phyloP scores from a whole-genome alignment of 345 rosid species.

The Carallia pectinifolia region DNA sequence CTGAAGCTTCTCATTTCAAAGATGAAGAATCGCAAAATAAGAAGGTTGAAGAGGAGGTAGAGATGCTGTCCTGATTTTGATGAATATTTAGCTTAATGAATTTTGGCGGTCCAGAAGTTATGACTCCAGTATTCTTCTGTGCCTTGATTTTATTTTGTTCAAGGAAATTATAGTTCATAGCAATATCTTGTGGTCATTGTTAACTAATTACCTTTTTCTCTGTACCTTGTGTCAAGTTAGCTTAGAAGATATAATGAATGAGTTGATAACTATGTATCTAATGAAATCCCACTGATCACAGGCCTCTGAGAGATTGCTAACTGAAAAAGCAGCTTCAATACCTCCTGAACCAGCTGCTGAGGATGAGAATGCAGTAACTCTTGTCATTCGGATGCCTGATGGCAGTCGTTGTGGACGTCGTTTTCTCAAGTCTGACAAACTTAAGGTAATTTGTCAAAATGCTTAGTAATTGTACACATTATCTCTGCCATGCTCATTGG shows the following conservation, averaged over 20 bases:
- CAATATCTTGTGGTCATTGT: no score
- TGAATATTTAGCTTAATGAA: not conserved
- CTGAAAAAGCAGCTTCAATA: slow-evolving; percentile 38
- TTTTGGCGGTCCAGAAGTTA: not conserved
- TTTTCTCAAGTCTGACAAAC: slow-evolving; percentile 76
- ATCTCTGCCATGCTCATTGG: slow-evolving; percentile 12
- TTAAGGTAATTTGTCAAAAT: slow-evolving; percentile 49
- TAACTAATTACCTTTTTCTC: no score
- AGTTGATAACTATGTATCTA: not conserved
- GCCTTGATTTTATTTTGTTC: no score
- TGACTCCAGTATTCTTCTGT: not conserved
- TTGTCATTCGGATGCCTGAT: slow-evolving; percentile 76
- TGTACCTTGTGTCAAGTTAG: no score
- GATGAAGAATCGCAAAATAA: slow-evolving; percentile 27
- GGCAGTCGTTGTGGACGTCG: slow-evolving; percentile 76
- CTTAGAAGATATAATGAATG: no score
- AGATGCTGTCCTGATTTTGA: not conserved
- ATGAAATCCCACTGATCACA: slow-evolving; percentile 23
- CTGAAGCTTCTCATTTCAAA: slow-evolving; percentile 26
- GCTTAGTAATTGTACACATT: not conserved
- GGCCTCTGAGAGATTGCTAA: slow-evolving; percentile 42
- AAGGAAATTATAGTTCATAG: no score
- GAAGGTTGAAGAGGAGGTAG: slow-evolving; percentile 32
- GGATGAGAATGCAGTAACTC: slow-evolving; percentile 59
- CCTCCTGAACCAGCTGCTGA: slow-evolving; percentile 61